Percentiles rank a stretch among this genome's conserved stretches.
Evolutionary conservation across 169 alveolate species (phyloP).

Genomic region (Perkinsus chesapeaki): DNA sequence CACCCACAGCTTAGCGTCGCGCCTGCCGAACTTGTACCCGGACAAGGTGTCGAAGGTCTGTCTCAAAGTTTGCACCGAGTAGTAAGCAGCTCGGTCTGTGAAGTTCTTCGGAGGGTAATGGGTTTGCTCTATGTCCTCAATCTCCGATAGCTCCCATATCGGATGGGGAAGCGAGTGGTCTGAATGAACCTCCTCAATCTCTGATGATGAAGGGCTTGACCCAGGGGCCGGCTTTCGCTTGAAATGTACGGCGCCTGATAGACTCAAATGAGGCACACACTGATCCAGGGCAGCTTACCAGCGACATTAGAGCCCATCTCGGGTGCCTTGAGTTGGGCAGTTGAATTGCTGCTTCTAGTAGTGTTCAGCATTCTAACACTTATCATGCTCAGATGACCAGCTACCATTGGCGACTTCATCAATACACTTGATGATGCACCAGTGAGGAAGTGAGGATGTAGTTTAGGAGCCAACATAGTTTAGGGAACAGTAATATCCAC

Average conservation of each 20-base stretch:
- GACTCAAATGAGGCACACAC: background rate
- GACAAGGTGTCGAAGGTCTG: constrained; percentile 28
- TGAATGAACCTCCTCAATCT: background rate
- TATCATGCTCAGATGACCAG: background rate
- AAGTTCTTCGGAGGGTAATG: constrained; percentile 34
- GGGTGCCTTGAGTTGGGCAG: background rate
- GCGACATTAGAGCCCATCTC: background rate
- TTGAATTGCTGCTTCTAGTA: background rate
- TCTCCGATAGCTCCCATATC: constrained; percentile 37
- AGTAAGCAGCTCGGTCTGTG: constrained; percentile 47
- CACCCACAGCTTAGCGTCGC: constrained; percentile 41
- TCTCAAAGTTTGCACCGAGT: constrained; percentile 37
- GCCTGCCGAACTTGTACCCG: constrained; percentile 29
- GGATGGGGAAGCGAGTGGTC: constrained; percentile 18
- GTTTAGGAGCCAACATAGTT: no score
- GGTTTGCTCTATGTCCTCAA: constrained; percentile 31
- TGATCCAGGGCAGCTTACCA: background rate
- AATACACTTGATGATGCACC: no score
- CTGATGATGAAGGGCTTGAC: background rate
- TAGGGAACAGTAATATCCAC: no score
- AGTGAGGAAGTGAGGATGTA: no score
- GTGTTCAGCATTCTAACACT: background rate
- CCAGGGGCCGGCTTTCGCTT: background rate
- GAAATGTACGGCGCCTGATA: background rate
- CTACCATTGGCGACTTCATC: background rate